Percentiles rank a stretch among this genome's conserved stretches.
Evolutionary conservation across 139 green algal species (phyloP).

Genomic region (Parachlorella kessleri): DNA sequence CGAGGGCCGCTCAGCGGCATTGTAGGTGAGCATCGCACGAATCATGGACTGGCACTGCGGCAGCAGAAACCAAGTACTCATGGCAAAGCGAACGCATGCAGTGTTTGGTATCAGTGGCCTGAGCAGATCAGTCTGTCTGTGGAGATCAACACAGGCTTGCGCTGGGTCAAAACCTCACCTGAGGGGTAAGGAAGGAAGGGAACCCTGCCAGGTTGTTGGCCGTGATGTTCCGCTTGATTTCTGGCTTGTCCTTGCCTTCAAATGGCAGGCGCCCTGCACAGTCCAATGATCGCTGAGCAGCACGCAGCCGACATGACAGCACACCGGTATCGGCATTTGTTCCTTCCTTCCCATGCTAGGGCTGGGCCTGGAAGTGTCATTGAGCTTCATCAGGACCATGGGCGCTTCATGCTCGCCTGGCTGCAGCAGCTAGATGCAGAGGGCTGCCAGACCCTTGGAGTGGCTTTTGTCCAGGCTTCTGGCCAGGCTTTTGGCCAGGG

Average conservation of each 20-base stretch:
- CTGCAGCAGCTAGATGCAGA: no score
- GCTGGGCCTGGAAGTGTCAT: no score
- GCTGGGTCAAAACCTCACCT: background rate
- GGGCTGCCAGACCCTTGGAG: background rate
- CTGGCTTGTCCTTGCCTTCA: conserved; percentile 59
- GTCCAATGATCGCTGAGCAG: no score
- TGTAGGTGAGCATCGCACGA: conserved; percentile 62
- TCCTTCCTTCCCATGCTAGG: no score
- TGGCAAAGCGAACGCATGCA: background rate
- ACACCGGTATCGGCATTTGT: no score
- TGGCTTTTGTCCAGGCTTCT: no score
- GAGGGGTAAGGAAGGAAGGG: conserved; percentile 37
- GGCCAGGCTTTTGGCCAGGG: no score
- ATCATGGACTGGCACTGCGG: conserved; percentile 55
- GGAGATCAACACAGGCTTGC: background rate
- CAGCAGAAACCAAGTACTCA: background rate
- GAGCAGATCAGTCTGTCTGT: background rate
- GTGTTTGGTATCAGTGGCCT: no score
- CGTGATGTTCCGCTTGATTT: conserved; percentile 61
- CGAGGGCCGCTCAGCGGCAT: conserved; percentile 54
- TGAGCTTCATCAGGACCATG: no score
- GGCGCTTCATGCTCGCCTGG: no score
- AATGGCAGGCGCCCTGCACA: conserved; percentile 64
- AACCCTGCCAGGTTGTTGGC: conserved; percentile 47
- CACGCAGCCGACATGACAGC: no score